Evolutionary conservation across 352 stramenopile genomes (phyloP), one percentile per base, ranked within the genome.

Genomic region (Phytophthora vignae): DNA sequence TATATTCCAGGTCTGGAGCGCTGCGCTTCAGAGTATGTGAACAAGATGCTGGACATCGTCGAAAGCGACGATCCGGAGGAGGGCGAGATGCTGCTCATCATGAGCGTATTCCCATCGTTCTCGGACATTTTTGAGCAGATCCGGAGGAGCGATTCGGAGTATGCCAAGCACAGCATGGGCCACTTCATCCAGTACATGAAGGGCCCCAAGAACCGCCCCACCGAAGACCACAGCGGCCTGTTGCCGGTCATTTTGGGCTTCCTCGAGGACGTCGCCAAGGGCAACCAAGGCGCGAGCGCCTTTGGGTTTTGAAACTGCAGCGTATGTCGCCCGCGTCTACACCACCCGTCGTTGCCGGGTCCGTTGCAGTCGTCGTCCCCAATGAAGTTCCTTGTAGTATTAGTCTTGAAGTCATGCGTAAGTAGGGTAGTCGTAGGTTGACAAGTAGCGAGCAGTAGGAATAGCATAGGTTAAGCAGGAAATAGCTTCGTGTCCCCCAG

Each of bases 41-140:
- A 87, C 52, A 86, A 91, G 70, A 97, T 97, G 82, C 83, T 96
- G 22, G 74, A 94, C 31, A 85, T 97, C 46, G 76, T 96, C 7
- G 91, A 97, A 59, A 76, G 70, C 56, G 84, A 94, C 55, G 87
- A 96, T 71, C 60, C 83, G 2, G 89, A 96, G 61, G 89, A 94
- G 52, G 89, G 89, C 15, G 83, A 94, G 66, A 85, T 96, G 66
- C 76, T 90, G 64, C 81, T 96, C 56, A 80, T 96, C 50, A 93
- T 93, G 79, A 86, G 77, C 54, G 55, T 96, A 21, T 97, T 97
- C 61, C 91, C 91, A n/a, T 94, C 87, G 50, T 96, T 97, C 74
- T 87, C 88, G 33, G 79, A 95, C 69, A 90, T 95, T 74, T 97
- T 92, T 73, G 78, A 88, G 25, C 90, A 97, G 65, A 93, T 97